Conservation (phyloP, 164 flowering plant species). For the Warburgia ugandensis region DNA sequence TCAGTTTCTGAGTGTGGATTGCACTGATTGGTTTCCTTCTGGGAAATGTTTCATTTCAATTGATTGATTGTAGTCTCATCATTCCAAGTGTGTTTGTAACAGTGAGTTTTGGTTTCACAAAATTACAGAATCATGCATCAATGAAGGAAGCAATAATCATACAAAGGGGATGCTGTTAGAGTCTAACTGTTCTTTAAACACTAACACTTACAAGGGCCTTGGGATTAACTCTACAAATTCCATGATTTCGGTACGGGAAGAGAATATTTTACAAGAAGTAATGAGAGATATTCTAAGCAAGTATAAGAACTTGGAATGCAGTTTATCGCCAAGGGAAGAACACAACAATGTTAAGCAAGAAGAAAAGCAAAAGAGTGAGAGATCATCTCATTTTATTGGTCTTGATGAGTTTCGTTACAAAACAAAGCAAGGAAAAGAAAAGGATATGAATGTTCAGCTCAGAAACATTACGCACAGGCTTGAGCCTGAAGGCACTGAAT, state of each 20-base stretch:
- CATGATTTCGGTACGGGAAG: constrained; percentile 20
- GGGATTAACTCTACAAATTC: constrained; percentile 15
- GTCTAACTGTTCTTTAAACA: constrained; percentile 18
- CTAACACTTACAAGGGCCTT: constrained; percentile 9
- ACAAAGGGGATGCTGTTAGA: constrained; percentile 17
- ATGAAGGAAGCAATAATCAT: constrained; percentile 15
- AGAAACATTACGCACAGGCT: constrained; percentile 58
- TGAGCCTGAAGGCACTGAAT: constrained; percentile 65
- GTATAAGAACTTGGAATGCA: constrained; percentile 29
- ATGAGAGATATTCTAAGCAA: constrained; percentile 28
- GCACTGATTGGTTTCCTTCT: neutral
- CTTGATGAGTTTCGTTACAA: constrained; percentile 52
- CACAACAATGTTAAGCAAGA: constrained; percentile 8
- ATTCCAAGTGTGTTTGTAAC: constrained; percentile 2
- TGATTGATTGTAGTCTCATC: neutral
- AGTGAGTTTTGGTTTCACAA: constrained; percentile 9
- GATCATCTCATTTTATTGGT: constrained; percentile 33
- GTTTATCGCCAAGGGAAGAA: constrained; percentile 15
- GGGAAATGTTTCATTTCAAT: neutral
- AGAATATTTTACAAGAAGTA: constrained; percentile 29
- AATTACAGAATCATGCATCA: constrained; percentile 11
- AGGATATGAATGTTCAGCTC: constrained; percentile 18
- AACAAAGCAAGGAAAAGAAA: constrained; percentile 31
- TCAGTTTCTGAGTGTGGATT: too few species aligned
- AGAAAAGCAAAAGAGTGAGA: constrained; percentile 22